A percentile compares a stretch with the other conserved stretches of the same genome.
phyloP scores from a whole-genome alignment of 1,284 basidiomycete species.

The Agaricales sp. region DNA sequence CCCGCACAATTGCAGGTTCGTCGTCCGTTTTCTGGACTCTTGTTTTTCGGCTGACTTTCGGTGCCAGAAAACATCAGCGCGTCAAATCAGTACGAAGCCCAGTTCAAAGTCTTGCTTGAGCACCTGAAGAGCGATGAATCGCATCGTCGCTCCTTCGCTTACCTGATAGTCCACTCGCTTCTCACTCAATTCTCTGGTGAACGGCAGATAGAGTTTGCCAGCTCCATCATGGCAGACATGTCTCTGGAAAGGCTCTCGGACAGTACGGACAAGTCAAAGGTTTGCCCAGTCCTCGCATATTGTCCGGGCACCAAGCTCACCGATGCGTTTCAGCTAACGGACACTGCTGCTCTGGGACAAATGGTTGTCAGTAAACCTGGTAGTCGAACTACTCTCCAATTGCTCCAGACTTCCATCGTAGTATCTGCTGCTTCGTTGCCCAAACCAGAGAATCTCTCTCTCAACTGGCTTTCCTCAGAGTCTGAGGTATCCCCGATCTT shows the following conservation, averaged over 20 bases:
- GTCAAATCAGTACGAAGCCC: constrained; percentile 30
- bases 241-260: constrained; percentile 29
- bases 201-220: constrained; percentile 44
- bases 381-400: constrained; percentile 40
- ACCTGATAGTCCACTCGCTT: constrained; percentile 48
- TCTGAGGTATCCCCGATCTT: constrained; percentile 21
- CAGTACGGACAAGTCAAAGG: constrained; percentile 33
- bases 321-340: constrained; percentile 24
- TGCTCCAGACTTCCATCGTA: constrained; percentile 47
- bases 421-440: constrained; percentile 34
- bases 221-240: constrained; percentile 36
- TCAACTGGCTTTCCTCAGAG: constrained; percentile 37
- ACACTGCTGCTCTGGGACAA: constrained; percentile 32
- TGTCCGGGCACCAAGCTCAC: constrained; percentile 6
- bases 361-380: constrained; percentile 47
- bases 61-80: constrained; percentile 47
- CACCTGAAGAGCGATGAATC: constrained; percentile 39
- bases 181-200: constrained; percentile 43
- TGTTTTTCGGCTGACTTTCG: neutral
- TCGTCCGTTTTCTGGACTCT: constrained; percentile 8
- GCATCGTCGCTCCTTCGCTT: constrained; percentile 45
- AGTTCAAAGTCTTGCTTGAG: constrained; percentile 32
- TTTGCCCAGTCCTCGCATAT: constrained; percentile 9
- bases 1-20: constrained; percentile 56
- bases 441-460: constrained; percentile 27